phyloP scores from a whole-genome alignment of 1,139 yeast genomes.

The Candida frijolesensis region DNA sequence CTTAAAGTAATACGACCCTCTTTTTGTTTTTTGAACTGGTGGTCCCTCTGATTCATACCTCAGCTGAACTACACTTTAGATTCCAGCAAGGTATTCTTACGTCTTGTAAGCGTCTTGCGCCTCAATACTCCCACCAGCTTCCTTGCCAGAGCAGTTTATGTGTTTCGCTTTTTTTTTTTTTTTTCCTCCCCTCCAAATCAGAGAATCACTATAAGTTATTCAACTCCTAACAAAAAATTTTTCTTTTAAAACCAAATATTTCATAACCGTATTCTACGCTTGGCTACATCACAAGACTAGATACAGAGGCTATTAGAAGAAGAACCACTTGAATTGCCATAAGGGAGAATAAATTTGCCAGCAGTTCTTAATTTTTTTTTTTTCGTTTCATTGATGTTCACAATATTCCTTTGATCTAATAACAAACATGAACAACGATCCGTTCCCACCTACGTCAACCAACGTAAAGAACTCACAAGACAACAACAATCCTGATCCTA shows the following conservation, averaged over 20 bases:
- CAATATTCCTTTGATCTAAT: neutral
- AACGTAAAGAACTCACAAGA: neutral
- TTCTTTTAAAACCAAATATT: neutral
- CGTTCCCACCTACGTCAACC: neutral
- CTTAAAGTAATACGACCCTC: neutral
- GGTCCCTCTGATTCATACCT: no score
- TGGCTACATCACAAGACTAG: neutral
- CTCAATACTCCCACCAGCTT: no score
- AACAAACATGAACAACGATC: neutral
- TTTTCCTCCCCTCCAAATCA: neutral
- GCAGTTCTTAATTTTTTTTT: neutral
- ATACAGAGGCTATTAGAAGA: neutral
- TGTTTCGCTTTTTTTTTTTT: neutral
- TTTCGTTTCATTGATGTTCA: neutral
- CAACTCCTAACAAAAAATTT: slow-evolving; percentile 1
- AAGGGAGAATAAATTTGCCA: neutral
- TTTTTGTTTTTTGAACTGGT: neutral
- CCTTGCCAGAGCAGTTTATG: no score
- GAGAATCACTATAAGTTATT: neutral
- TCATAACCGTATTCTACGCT: neutral
- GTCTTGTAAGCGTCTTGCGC: neutral
- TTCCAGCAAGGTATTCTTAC: no score
- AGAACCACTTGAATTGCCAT: neutral
- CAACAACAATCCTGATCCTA: neutral
- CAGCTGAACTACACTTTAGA: neutral